These are phyloP conservation scores for Mycena sp. DNA, from an alignment of 1,284 basidiomycete species.

Conservation along the genomic window DNA sequence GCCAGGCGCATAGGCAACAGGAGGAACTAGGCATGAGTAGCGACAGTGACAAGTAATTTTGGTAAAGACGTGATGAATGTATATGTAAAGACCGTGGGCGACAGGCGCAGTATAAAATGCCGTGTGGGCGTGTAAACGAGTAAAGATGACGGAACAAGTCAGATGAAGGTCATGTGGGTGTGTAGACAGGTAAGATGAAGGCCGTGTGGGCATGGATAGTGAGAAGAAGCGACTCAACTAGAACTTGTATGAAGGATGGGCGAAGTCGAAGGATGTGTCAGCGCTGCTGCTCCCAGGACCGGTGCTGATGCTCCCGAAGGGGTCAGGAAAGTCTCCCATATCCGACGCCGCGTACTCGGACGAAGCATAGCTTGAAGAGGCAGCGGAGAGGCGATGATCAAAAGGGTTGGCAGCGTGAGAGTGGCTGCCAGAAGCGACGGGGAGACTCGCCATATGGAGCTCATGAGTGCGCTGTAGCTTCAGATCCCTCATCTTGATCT, in stretches of 20 bases:
- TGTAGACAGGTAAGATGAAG: no score
- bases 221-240: no score
- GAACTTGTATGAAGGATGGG: no score
- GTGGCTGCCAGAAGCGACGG: neutral
- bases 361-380: no score
- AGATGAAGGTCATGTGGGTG: no score
- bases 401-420: neutral
- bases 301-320: no score
- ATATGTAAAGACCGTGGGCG: neutral
- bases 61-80: no score
- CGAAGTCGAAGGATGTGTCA: no score
- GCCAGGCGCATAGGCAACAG: neutral
- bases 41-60: neutral
- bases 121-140: no score
- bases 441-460: neutral
- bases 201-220: no score
- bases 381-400: neutral
- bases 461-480: neutral
- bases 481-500: slow-evolving; percentile 7
- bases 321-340: neutral
- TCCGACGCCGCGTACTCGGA: neutral
- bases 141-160: no score
- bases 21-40: neutral
- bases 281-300: no score
- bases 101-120: neutral